Evolutionary conservation across 2,329 filamentous ascomycete genomes (phyloP), one percentile per base, ranked within the genome.

Genomic region (Amauroascus verrucosus): DNA sequence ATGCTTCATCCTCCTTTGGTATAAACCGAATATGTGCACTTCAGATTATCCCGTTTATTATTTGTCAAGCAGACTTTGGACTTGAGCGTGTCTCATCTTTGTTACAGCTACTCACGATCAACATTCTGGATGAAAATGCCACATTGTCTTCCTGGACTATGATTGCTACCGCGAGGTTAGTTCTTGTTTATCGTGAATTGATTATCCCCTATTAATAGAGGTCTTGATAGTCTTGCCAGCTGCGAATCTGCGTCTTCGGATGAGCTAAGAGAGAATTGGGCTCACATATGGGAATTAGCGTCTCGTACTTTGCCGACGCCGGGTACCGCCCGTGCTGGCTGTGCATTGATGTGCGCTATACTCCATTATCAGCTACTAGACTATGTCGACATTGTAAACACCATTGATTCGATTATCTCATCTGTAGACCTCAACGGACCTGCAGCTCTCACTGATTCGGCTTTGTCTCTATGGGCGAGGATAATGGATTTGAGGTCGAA

Each of bases 361-460:
- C 67, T 95, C 3, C 76, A 79, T 52, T 72, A 76, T 40, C 73
- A 79, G 3, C 67, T 95, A n/a, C 67, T 95, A 9, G 73, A 81
- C 0, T 85, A 85, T 60, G 77, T 83, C 44, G 73, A 78, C 26
- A 73, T 90, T 14, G 80, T 81, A 1, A 82, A 88, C 54, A 82
- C 84, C 26, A 74, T 88, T 48, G 85, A 85, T 60, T 79, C 77
- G 51, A 84, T 95, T 55, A 75, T 94, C 9, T 80, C 82, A 4
- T 84, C 84, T 20, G 82, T 88, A 44, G 90, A 94, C 62, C 75
- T 91, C 33, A 91, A 84, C 64, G 90, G 90, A 0, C 91, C 93
- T 6, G 81, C 82, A 1, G 67, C 82, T 18, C 72, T 95, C 16
- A 84, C 84, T n/a, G 93, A 97, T 65, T 82, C 88, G 1, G 85